phyloP scores from a whole-genome alignment of 2,329 filamentous ascomycete species.

The Lasiodiplodia hormozganensis region DNA sequence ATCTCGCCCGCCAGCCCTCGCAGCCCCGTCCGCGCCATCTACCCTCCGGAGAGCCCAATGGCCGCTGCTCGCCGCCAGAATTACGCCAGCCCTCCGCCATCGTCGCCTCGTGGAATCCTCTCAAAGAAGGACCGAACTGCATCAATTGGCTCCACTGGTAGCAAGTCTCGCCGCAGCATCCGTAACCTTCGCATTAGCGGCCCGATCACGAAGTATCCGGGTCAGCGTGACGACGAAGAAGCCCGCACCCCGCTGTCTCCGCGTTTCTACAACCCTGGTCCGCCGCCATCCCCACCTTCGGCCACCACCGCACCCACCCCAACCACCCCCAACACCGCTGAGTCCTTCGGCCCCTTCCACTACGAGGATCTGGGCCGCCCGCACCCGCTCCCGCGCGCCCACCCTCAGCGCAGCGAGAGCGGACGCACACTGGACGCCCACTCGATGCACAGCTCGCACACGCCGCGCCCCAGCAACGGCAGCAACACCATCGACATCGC shows the following conservation, averaged over 20 bases:
- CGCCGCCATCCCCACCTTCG: slow-evolving; percentile 55
- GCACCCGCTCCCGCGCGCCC: slow-evolving; percentile 43
- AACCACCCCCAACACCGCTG: slow-evolving; percentile 41
- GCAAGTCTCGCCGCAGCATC: slow-evolving; percentile 54
- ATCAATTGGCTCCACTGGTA: slow-evolving; percentile 45
- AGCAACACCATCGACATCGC: slow-evolving; percentile 27
- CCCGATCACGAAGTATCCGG: slow-evolving; percentile 56
- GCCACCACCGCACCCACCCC: slow-evolving; percentile 31
- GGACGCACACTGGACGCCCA: slow-evolving; percentile 30
- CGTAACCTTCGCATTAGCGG: slow-evolving; percentile 65
- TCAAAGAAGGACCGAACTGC: slow-evolving; percentile 45
- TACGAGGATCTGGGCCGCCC: slow-evolving; percentile 41
- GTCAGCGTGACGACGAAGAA: slow-evolving; percentile 53
- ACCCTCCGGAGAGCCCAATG: slow-evolving; percentile 46
- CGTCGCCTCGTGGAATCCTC: slow-evolving; percentile 45
- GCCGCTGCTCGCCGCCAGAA: slow-evolving; percentile 16
- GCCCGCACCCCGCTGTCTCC: slow-evolving; percentile 62
- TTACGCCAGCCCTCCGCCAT: slow-evolving; percentile 10
- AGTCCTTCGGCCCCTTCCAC: slow-evolving; percentile 39
- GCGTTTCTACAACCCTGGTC: slow-evolving; percentile 62
- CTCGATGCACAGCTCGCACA: slow-evolving; percentile 12
- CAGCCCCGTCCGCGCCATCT: slow-evolving; percentile 56
- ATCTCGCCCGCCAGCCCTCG: slow-evolving; percentile 46
- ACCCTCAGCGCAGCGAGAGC: slow-evolving; percentile 39
- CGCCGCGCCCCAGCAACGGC: slow-evolving; percentile 20